Evolutionary conservation across 1,139 yeast species (phyloP).

Genomic region (Wickerhamomyces sp.): DNA sequence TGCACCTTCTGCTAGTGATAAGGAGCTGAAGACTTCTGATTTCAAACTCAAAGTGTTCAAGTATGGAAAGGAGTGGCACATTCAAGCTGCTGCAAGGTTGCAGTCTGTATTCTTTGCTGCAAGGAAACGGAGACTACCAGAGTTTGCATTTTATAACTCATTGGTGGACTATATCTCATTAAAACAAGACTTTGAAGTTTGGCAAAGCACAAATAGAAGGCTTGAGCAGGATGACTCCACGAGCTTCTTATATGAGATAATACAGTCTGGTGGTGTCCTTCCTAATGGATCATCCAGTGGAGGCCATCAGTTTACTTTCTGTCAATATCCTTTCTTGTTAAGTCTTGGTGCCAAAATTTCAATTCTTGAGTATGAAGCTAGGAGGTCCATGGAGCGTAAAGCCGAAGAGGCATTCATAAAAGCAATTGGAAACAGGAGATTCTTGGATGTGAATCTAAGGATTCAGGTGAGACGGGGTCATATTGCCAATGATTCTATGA

Average conservation of each 20-base stretch:
- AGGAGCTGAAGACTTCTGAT: slow-evolving; percentile 26
- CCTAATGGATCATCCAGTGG: not conserved
- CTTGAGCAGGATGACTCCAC: slow-evolving; percentile 11
- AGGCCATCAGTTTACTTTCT: slow-evolving; percentile 47
- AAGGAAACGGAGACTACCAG: slow-evolving; percentile 40
- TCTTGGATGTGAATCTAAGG: slow-evolving; percentile 62
- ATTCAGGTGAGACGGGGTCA: slow-evolving; percentile 63
- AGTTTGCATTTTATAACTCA: slow-evolving; percentile 67
- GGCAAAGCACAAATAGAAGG: slow-evolving; percentile 44
- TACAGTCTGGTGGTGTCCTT: slow-evolving; percentile 6
- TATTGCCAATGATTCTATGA: slow-evolving; percentile 71
- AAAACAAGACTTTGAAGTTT: slow-evolving; percentile 72
- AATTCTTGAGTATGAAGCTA: slow-evolving; percentile 78
- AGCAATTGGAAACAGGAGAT: slow-evolving; percentile 58
- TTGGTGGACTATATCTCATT: slow-evolving; percentile 77
- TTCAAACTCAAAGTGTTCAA: slow-evolving; percentile 51
- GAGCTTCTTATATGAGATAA: slow-evolving; percentile 21
- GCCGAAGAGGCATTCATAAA: slow-evolving; percentile 88
- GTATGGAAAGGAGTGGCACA: slow-evolving; percentile 81
- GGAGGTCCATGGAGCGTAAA: slow-evolving; percentile 75
- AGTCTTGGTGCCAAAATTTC: slow-evolving; percentile 80
- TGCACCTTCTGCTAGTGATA: slow-evolving; percentile 1
- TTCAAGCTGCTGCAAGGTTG: slow-evolving; percentile 58
- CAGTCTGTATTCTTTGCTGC: slow-evolving; percentile 53
- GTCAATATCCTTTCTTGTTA: slow-evolving; percentile 79